Base-by-base conservation (phyloP, 441 rosid species). In the Breynia disticha region DNA sequence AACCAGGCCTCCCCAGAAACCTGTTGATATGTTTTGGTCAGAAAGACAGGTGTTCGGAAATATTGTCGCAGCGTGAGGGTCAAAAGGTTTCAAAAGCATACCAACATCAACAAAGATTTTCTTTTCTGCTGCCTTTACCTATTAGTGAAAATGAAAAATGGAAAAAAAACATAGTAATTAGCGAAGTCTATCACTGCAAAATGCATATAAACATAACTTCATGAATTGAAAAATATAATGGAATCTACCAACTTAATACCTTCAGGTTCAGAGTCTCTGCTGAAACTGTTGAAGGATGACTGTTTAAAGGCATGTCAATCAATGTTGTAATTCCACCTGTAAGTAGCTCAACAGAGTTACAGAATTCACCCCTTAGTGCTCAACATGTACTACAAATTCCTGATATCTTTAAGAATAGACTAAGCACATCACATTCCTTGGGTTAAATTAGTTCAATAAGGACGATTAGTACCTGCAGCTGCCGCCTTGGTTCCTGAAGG, bases 1-100 rank as follows among this genome's bases (percentile, higher is more conserved):
- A 58, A 86, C 97, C 50, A 89, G 72, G 63, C 99, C 97, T 64
- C 99, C 98, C 97, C 99, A 93, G 51, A 93, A 93, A 54, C 99
- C 99, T 89, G 75, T 53, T 67, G 48, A 64, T 11, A 61, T n/a
- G n/a, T 21, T 53, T 56, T 16, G 42, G 15, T 69, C 59, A 50
- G 8, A 54, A 19, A 48, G 24, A 43, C 17, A 1, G 24, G 16
- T 48, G 44, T 7, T 24, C 16, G 9, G n/a, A 56, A 38, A 61
- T 54, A 64, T 46, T 18, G 52, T 28, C 35, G 8, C 8, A 28
- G 7, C 8, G 8, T 2, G 35, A 28, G 35, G 35, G 35, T 28
- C 8, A 28, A n/a, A 28, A 4, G 35, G 35, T 28, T 67, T 65
- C 32, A 50, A 64, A 60, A 68, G 54, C 80, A 37, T 84, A 89